phyloP scores from a whole-genome alignment of 768 basidiomycete genomes.

The Russula ochroleuca region DNA sequence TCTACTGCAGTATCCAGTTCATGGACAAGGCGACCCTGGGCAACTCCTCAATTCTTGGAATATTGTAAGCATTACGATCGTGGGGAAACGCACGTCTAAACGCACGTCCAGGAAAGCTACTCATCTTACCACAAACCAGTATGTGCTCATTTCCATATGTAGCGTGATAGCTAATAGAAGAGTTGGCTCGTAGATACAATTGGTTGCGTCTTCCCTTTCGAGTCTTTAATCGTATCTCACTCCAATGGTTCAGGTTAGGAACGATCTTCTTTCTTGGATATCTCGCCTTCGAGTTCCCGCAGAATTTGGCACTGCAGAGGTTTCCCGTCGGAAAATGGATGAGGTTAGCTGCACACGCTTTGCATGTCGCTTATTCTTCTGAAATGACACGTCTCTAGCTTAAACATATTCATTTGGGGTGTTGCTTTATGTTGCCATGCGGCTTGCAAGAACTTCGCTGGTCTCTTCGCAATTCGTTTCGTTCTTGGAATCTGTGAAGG shows the following conservation, averaged over 20 bases:
- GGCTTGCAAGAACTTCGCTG: conserved; percentile 65
- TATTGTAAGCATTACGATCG: conserved; percentile 42
- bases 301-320: conserved; percentile 64
- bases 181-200: conserved; percentile 53
- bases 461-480: conserved; percentile 57
- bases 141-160: conserved; percentile 26
- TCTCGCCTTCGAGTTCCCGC: conserved; percentile 67
- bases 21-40: conserved; percentile 76
- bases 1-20: conserved; percentile 58
- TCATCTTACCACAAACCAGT: conserved; percentile 64
- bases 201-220: conserved; percentile 40
- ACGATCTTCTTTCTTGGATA: conserved; percentile 73
- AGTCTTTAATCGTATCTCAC: no score
- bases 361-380: neutral
- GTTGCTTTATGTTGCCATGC: conserved; percentile 58
- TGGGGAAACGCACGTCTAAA: conserved; percentile 2
- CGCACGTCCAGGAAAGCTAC: conserved; percentile 46
- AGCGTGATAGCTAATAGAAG: neutral
- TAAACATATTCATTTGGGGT: conserved; percentile 66
- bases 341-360: conserved; percentile 44
- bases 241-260: conserved; percentile 52
- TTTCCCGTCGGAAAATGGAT: conserved; percentile 80
- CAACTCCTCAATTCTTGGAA: conserved; percentile 64
- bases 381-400: conserved; percentile 34
- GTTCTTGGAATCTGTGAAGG: conserved; percentile 73